Percentiles rank a stretch among this genome's conserved stretches.
Evolutionary conservation across 73 alveolate species (phyloP).

Genomic region (Effrenium voratum): DNA sequence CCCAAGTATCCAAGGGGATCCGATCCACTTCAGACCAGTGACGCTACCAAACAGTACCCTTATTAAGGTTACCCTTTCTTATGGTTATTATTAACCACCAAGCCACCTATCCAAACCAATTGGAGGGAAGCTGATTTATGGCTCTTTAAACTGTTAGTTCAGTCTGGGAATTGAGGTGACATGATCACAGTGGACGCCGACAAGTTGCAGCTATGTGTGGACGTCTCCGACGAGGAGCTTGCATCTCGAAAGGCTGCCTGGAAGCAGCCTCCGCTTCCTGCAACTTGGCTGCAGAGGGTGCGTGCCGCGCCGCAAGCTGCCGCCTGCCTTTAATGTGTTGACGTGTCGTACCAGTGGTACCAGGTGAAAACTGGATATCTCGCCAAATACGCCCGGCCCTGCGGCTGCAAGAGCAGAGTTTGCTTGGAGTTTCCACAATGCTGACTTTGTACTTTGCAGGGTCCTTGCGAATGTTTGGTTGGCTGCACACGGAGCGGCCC

Average conservation of each 20-base stretch:
- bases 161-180: slow-evolving; percentile 17
- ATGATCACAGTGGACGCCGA: slow-evolving; percentile 84
- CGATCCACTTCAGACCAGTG: too few species aligned
- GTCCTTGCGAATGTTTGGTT: too few species aligned
- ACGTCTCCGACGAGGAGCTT: slow-evolving; percentile 61
- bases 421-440: background rate
- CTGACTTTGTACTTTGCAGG: too few species aligned
- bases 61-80: too few species aligned
- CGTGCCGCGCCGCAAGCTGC: background rate
- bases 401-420: slow-evolving; percentile 1
- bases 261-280: slow-evolving; percentile 62
- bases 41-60: too few species aligned
- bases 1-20: too few species aligned
- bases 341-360: too few species aligned
- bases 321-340: background rate
- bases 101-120: too few species aligned
- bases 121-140: too few species aligned
- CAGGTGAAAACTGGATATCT: slow-evolving; percentile 84
- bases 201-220: slow-evolving; percentile 73
- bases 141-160: too few species aligned
- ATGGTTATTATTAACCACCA: too few species aligned
- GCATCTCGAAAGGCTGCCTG: slow-evolving; percentile 27
- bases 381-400: slow-evolving; percentile 58
- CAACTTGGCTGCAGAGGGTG: background rate
- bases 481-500: too few species aligned